Conservation (phyloP, 768 basidiomycete genomes). For the Phylloporus sp. region DNA sequence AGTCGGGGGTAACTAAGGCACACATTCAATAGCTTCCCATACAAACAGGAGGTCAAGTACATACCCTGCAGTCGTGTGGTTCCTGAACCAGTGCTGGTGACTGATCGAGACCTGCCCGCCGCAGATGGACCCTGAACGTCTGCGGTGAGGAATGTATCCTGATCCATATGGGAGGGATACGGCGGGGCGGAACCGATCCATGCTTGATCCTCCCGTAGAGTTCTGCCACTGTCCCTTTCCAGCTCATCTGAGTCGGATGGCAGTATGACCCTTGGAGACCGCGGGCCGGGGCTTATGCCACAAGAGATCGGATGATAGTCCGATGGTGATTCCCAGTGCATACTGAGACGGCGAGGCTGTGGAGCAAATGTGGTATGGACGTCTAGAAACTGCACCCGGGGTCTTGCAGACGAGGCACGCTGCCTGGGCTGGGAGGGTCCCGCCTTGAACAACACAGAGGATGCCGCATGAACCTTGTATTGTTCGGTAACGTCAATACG, state of each 20-base stretch:
- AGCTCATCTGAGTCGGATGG: slow-evolving; percentile 10
- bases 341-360: neutral
- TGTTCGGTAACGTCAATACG: slow-evolving; percentile 77
- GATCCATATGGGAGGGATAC: slow-evolving; percentile 19
- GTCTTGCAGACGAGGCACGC: slow-evolving; percentile 13
- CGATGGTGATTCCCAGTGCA: neutral
- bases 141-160: neutral
- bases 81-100: slow-evolving; percentile 9
- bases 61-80: slow-evolving; percentile 8
- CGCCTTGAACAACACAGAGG: slow-evolving; percentile 71
- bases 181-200: slow-evolving; percentile 30
- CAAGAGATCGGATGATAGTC: neutral
- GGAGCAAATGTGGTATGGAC: neutral
- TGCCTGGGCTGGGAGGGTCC: slow-evolving; percentile 32
- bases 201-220: neutral
- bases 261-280: slow-evolving; percentile 4
- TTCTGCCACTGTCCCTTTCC: neutral
- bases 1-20: slow-evolving; percentile 10
- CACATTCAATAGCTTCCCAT: neutral
- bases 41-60: neutral
- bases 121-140: neutral
- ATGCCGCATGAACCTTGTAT: slow-evolving; percentile 66
- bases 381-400: slow-evolving; percentile 14
- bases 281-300: slow-evolving; percentile 12
- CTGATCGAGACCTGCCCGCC: slow-evolving; percentile 5